Evolutionary conservation across 805 yeast genomes (phyloP).

Genomic region (Wickerhamiella kazuoi): DNA sequence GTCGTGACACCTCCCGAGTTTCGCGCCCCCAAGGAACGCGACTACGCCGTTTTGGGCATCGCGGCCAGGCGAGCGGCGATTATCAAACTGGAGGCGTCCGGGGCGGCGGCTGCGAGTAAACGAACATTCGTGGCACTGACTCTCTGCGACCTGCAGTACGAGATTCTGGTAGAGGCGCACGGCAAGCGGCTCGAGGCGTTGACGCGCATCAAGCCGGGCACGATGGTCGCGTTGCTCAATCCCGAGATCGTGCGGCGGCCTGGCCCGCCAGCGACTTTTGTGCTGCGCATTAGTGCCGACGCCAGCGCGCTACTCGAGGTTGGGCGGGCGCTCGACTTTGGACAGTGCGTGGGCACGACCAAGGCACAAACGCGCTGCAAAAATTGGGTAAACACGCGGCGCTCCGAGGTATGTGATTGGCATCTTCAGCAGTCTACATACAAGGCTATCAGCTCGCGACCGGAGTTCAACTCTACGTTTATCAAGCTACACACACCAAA

Average conservation of each 20-base stretch:
- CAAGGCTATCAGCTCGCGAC: constrained; percentile 39
- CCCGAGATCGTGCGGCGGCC: constrained; percentile 27
- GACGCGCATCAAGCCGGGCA: constrained; percentile 62
- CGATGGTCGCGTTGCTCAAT: constrained; percentile 53
- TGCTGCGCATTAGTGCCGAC: neutral
- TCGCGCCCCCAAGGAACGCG: constrained; percentile 48
- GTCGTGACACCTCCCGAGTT: constrained; percentile 54
- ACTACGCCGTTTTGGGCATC: constrained; percentile 69
- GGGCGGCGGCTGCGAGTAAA: constrained; percentile 17
- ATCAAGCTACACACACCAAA: constrained; percentile 39
- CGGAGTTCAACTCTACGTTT: constrained; percentile 53
- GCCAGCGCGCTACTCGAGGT: constrained; percentile 46
- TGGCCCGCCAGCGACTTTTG: neutral
- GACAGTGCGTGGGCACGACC: constrained; percentile 39
- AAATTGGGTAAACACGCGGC: constrained; percentile 38
- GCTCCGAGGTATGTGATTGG: constrained; percentile 44
- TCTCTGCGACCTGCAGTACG: constrained; percentile 49
- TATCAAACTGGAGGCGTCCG: no score
- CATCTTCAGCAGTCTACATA: constrained; percentile 46
- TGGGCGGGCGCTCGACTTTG: constrained; percentile 53
- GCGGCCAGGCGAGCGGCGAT: constrained; percentile 40
- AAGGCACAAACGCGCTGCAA: constrained; percentile 32
- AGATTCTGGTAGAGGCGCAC: constrained; percentile 43
- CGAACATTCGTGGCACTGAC: constrained; percentile 42
- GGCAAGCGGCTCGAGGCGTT: constrained; percentile 50